Evolutionary conservation across 208 protist genomes (phyloP), one percentile per base, ranked within the genome.

Genomic region (Leishmania mexicana): DNA sequence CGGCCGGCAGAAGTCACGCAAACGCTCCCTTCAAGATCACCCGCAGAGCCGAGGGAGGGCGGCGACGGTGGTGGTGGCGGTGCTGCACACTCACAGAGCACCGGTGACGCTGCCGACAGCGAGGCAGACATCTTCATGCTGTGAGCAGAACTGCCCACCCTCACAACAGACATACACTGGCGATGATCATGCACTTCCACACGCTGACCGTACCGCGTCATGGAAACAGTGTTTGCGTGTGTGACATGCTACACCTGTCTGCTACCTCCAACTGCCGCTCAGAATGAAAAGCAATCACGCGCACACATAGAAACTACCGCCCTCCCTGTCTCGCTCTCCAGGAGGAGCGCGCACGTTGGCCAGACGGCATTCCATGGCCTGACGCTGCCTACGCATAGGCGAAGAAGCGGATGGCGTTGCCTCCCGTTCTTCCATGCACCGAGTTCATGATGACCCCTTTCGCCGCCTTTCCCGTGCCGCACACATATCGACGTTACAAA

Each of bases 81-180:
- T 79, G 60, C 60, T 28, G 62, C 60, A 79, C 35, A 71, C 57
- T 42, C 76, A 51, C 57, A 31, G 35, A 38, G 47, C 75, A 67
- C 75, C 11, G n/a, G 58, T 53, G 83, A 79, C 5, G 78, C 57
- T 31, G 83, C 83, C 10, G 83, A 85, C 83, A 82, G 83, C 65
- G 83, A 85, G 15, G 78, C 77, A 45, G 83, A 85, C 60, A 76
- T 85, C 57, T 85, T 85, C 67, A 19, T 85, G 65, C 42, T 85
- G 45, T 85, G 47, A 71, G 19, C 45, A 35, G 19, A 40, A 45
- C 28, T 31, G 10, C 49, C 10, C 49, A n/a, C 71, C 71, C 31
- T n/a, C 24, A 28, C 68, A 28, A 28, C 4, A 45, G 3, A 7
- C 28, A 13, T 31, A 24, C 28, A 13, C 15, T 15, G 21, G 11